Percentiles rank a stretch among this genome's conserved stretches.
These are phyloP conservation scores for Saccharomycopsis hybrid DNA, from an alignment of 1,139 yeast species.

Conservation along the genomic window DNA sequence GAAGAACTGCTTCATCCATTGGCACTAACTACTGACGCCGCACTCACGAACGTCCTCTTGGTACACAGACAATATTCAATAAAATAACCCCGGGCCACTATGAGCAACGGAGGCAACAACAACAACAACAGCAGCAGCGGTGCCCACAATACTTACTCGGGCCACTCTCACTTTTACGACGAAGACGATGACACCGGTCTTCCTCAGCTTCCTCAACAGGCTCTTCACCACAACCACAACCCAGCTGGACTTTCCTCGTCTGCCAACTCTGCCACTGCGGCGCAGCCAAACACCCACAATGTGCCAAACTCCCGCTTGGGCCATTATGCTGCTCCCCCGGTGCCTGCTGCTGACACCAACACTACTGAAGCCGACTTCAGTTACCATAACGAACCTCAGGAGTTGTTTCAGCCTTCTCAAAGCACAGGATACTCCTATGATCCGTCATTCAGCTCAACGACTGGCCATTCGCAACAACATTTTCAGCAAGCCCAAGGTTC, in stretches of 20 bases:
- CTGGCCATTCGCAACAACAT: too few species aligned
- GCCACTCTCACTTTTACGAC: background rate
- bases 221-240: background rate
- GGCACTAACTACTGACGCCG: too few species aligned
- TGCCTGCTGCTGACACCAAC: background rate
- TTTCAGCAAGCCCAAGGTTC: too few species aligned
- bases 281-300: background rate
- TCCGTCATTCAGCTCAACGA: too few species aligned
- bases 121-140: background rate
- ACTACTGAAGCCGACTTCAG: background rate
- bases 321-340: background rate
- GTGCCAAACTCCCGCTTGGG: background rate
- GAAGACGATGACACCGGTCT: constrained; percentile 5
- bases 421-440: too few species aligned
- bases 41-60: too few species aligned
- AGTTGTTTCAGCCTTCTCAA: too few species aligned
- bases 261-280: background rate
- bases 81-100: too few species aligned
- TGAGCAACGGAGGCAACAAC: background rate
- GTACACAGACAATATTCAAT: too few species aligned
- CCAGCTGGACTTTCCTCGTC: background rate
- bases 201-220: constrained; percentile 15
- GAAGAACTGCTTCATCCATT: too few species aligned
- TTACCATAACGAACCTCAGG: background rate
- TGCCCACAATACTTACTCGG: too few species aligned